Percentiles rank a stretch among this genome's conserved stretches.
Conservation (phyloP, 2,329 filamentous ascomycete genomes). For the Septoria linicola region DNA sequence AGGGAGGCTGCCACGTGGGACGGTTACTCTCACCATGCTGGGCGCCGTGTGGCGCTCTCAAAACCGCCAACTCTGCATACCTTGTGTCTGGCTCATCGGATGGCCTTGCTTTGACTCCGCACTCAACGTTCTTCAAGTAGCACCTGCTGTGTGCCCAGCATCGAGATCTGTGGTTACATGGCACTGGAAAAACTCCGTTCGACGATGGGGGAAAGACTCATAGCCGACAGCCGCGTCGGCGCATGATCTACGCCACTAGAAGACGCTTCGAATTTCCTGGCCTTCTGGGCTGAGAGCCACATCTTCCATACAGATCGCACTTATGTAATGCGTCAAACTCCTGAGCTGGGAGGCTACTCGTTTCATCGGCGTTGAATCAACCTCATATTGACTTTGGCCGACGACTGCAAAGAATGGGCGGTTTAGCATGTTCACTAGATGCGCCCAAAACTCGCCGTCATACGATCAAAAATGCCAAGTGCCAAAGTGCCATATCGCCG, state of each 20-base stretch:
- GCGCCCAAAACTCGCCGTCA: not conserved
- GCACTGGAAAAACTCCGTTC: not conserved
- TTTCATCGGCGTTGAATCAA: no score
- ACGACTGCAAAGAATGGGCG: no score
- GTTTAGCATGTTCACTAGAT: no score
- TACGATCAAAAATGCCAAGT: not conserved
- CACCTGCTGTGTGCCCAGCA: constrained; percentile 1
- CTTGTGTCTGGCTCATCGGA: constrained; percentile 12
- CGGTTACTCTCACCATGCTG: constrained; percentile 6
- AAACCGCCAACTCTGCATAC: constrained; percentile 18
- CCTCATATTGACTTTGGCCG: no score
- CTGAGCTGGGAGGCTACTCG: no score
- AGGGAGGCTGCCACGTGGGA: constrained; percentile 16
- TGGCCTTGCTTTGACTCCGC: constrained; percentile 12
- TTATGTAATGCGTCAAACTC: constrained; percentile 15
- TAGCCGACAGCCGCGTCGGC: constrained; percentile 22
- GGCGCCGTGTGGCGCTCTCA: constrained; percentile 14
- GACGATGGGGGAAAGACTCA: constrained; percentile 8
- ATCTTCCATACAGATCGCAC: constrained; percentile 15
- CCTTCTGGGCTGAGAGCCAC: constrained; percentile 20
- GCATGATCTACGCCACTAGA: constrained; percentile 26
- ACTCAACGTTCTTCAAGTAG: constrained; percentile 10
- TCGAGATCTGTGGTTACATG: constrained; percentile 4
- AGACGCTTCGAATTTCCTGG: constrained; percentile 22
- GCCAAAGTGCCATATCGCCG: constrained; percentile 4